Base-by-base conservation (phyloP, 179 eudicot genomes). In the Beta corolliflora region DNA sequence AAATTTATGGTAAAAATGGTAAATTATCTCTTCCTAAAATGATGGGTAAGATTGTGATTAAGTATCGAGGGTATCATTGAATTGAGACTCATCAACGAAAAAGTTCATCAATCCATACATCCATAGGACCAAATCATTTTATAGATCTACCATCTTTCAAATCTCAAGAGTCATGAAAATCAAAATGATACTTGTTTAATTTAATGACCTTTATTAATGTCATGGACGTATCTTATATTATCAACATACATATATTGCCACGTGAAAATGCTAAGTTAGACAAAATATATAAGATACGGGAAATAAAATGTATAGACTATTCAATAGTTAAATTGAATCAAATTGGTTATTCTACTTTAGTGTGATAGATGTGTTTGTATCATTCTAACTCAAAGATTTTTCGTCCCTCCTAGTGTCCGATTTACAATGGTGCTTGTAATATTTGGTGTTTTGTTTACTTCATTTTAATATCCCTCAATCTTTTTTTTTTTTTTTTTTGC, bases 1-100 rank as follows among this genome's bases (percentile, higher is more conserved):
- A 67, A 71, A 81, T 53, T 76, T 14, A 48, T 54, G 25, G 15
- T 76, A 64, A 15, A 79, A 64, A 45, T 83, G 82, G 79, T 45
- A 73, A 73, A 44, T 14, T 41, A 67, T 68, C 48, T 48, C 3
- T 83, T 69, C 61, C 59, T 45, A 64, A 44, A 25, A 31, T 48
- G 58, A 9, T 63, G 36, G 25, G 41, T 8, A 54, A 15, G 45
- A 70, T 36, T 69, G 50, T 60, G 69, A 41, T 18, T 14, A 55
- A 56, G 16, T 23, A 59, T 31, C 12, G 9, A 64, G 8, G 4
- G 55, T 78, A 69, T 14, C 76, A 68, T 59, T 52, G 80, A 68
- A 80, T 60, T 79, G 59, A 56, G 80, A 75, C 80, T 77, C 0
- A 31, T 77, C 0, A 31, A 29, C 50, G 53, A 9, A 5, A 50